Base-by-base conservation (phyloP, 768 basidiomycete genomes). In the Trametes coccinea region DNA sequence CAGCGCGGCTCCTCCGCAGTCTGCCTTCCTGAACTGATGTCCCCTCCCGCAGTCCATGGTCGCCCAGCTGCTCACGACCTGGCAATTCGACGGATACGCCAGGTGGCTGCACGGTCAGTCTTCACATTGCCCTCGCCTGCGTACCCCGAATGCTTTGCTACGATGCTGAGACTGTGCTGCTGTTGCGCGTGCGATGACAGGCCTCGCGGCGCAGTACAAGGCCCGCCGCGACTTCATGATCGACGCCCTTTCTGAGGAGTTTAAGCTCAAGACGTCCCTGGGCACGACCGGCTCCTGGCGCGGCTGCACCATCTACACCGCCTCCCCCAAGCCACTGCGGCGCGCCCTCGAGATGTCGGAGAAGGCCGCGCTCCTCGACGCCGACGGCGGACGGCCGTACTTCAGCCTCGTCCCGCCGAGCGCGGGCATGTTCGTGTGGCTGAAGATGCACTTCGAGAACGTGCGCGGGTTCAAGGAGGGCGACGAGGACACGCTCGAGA, bases 361-460 rank as follows among this genome's bases (percentile, higher is more conserved):
- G 72, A 85, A 84, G 75, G 65, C 62, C 22, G 65, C 71, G 22
- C 52, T 51, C 8, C 13, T 43, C 8, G 41, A 43, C 55, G 71
- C 66, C 79, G 62, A 13, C 55, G 71, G 66, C 79, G 63, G 55
- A 22, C 14, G 67, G 52, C 45, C 56, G 27, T 68, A 88, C 61
- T 82, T 92, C 64, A 85, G 83, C 49, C 88, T 92, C 69, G 82
- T 90, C 2, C 88, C 90, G 11, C 91, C 92, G 0, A 81, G 82
- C 1, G 81, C 88, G n/a, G 92, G 92, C 7, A 95, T 93, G 92
- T 93, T 92, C 73, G 64, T 87, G 34, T 89, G 87, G 87, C 67
- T 93, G 43, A 79, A 80, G 66, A 69, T 93, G 30, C 80, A 91
- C 74, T 78, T 92, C 43, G 79, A 83, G 72, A 78, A 54, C 83